Conservation (phyloP, 1,139 yeast genomes). For the Geotrichum bryndzae region DNA sequence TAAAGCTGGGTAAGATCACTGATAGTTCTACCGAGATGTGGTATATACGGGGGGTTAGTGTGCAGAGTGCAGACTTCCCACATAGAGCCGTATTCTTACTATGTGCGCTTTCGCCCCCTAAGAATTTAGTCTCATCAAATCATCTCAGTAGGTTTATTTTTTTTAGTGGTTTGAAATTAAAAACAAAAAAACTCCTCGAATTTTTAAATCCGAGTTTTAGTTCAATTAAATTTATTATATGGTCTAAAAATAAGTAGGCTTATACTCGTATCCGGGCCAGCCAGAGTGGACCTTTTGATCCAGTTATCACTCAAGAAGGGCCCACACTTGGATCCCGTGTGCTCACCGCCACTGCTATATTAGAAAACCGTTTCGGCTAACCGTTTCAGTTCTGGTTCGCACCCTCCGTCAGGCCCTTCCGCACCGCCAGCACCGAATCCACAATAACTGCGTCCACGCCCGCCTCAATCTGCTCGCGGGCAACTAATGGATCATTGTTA, state of each 20-base stretch:
- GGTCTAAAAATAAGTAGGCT: neutral
- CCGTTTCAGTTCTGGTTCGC: neutral
- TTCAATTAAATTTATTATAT: neutral
- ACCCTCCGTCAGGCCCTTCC: constrained; percentile 59
- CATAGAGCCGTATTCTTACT: neutral
- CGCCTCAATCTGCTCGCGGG: constrained; percentile 80
- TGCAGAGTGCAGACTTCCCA: neutral
- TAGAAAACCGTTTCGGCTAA: neutral
- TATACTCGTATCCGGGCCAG: neutral
- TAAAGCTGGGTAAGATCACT: no score
- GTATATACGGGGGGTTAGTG: neutral
- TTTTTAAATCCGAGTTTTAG: neutral
- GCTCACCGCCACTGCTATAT: no score
- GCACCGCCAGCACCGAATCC: constrained; percentile 86
- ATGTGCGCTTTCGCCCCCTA: neutral
- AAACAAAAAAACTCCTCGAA: no score
- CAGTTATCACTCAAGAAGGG: no score
- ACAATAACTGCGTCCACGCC: constrained; percentile 98
- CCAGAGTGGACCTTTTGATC: no score
- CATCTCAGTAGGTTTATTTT: neutral
- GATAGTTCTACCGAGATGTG: no score
- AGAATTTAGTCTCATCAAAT: neutral
- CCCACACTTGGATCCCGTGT: no score
- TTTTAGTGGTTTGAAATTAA: no score
- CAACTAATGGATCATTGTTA: constrained; percentile 81